phyloP scores from a whole-genome alignment of 139 green algal genomes.

The Chlorella vulgaris region DNA sequence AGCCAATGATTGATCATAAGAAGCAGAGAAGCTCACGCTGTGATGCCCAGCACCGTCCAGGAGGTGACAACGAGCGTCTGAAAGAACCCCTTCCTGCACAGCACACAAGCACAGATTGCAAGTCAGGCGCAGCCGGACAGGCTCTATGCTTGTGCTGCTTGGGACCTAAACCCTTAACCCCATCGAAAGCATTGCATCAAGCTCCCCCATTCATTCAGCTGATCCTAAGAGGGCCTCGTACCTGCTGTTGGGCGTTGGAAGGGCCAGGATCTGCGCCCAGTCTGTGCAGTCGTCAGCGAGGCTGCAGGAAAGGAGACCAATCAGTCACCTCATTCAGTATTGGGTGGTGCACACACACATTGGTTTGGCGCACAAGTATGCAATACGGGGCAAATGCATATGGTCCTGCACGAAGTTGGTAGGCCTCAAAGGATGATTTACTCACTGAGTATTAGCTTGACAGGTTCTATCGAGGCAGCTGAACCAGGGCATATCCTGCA shows the following conservation, averaged over 20 bases:
- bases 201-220: too few relatives aligned
- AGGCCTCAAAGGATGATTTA: not conserved
- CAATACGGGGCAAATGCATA: too few relatives aligned
- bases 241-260: constrained; percentile 16
- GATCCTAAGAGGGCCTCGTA: too few relatives aligned
- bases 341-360: not conserved
- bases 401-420: too few relatives aligned
- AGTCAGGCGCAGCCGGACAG: too few relatives aligned
- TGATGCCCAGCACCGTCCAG: constrained; percentile 27
- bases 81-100: constrained; percentile 22
- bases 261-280: constrained; percentile 14
- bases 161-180: too few relatives aligned
- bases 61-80: constrained; percentile 20
- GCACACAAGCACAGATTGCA: not conserved
- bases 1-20: too few relatives aligned
- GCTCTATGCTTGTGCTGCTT: too few relatives aligned
- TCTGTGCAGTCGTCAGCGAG: constrained; percentile 11
- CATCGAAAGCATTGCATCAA: too few relatives aligned
- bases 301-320: constrained; percentile 4
- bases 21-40: too few relatives aligned
- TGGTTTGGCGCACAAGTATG: too few relatives aligned
- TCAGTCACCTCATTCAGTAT: not conserved
- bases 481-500: constrained; percentile 25
- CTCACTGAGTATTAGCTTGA: not conserved
- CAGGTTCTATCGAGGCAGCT: not conserved